Evolutionary conservation across 495 filamentous ascomycete genomes (phyloP), one percentile per base, ranked within the genome.

Genomic region (Mytilinidion resinicola): DNA sequence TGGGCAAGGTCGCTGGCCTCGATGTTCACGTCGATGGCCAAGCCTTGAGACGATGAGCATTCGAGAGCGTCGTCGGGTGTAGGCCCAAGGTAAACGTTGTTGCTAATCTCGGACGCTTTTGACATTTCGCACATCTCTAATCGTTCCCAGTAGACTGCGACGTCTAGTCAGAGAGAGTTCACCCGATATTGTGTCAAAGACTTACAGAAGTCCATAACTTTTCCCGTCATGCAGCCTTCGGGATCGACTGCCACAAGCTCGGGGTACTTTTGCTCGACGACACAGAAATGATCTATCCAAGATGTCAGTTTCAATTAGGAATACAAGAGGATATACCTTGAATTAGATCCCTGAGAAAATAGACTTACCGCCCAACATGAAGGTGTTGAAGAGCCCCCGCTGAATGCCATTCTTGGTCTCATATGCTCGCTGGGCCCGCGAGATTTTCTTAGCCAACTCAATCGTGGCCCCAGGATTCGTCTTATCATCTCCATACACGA

Each of bases 121-220:
- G 91, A 91, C 92, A 98, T 96, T 55, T 78, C 77, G 70, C 84
- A 89, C 93, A 98, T 98, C 69, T 98, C 93, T 42, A 82, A 62
- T 50, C 91, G 82, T 71, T 98, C 93, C 73, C 87, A 88, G 64
- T 93, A 85, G 70, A 88, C 84, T 85, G 57, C 48, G 17, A 25
- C 34, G 53, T 0, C 51, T 48, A 61, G 36, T 25, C 36, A 19
- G 54, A 30, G 6, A 30, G 25, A 30, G 25, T 3, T 30, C 25
- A 30, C 25, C 6, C 3, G 25, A 30, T 2, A 3, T 30, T 30
- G 25, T 6, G 6, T 14, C 8, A 37, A 34, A 1, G 19, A 76
- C 82, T 73, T 69, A 86, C 84, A 87, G 67, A 98, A 95, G 70
- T 96, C 91, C 63, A 95, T 77, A n/a, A 91, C 83, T 20, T 85